Base-by-base conservation (phyloP, 306 rosid genomes). In the Lathyrus tuberosus region DNA sequence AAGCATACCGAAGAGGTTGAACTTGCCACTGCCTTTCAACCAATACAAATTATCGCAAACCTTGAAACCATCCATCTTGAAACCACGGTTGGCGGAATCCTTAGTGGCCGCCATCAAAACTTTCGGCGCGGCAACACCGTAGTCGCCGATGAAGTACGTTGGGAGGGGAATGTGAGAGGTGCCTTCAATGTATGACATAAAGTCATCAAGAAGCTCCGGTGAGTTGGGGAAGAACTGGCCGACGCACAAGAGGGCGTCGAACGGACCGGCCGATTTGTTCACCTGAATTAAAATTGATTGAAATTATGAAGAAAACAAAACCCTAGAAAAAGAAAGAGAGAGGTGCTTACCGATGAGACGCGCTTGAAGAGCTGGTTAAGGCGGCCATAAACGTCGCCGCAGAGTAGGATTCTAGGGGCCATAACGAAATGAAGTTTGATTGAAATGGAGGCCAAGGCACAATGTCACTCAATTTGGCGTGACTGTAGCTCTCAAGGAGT, bases 21-120 rank as follows among this genome's bases (percentile, higher is more conserved):
- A 94, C 60, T 87, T 86, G 76, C 97, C 99, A 76, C 99, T 89
- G 82, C 99, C 97, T 85, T 82, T 91, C 89, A 94, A 82, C 99
- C 99, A 94, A 84, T 70, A 89, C 74, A 94, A 71, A 72, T 91
- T 94, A 43, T 79, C 64, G 74, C 95, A 83, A 59, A 94, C 64
- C 79, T 79, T 87, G 77, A 94, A 75, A 16, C 99, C 99, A 56
- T 94, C 99, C 96, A 91, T 80, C 68, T 87, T 94, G 86, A 94
- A 94, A 18, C 99, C 97, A 26, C 35, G 81, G 79, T 91, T 88
- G 1, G 67, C 80, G 0, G 86, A 20, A 70, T 83, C 96, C 71
- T 73, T 88, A 5, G 89, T 76, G 43, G 97, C 90, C 0, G 84
- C 81, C 61, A 78, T 68, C 28, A 94, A 74, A 49, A 87, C 65